phyloP scores from a whole-genome alignment of 2,329 filamentous ascomycete genomes.

The Arachnomyces sp. region DNA sequence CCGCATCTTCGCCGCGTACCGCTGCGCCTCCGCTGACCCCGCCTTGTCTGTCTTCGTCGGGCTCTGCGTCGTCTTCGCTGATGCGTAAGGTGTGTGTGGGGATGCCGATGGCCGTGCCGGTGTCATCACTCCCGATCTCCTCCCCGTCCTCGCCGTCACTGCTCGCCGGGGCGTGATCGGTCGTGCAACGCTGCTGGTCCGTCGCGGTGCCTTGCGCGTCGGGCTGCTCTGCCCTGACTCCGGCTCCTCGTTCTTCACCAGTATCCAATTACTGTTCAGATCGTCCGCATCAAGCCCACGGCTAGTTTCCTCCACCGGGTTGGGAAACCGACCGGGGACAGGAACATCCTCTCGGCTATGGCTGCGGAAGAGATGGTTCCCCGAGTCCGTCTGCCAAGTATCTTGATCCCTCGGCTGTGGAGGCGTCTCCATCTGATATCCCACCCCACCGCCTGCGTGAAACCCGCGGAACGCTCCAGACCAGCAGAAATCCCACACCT shows the following conservation, averaged over 20 bases:
- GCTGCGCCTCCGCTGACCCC: slow-evolving; percentile 54
- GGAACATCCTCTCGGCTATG: slow-evolving; percentile 29
- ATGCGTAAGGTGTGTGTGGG: slow-evolving; percentile 12
- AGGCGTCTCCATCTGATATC: slow-evolving; percentile 50
- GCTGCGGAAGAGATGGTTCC: slow-evolving; percentile 19
- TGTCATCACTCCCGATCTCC: slow-evolving; percentile 11
- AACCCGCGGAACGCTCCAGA: slow-evolving; percentile 67
- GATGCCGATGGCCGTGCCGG: slow-evolving; percentile 8
- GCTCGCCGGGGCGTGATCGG: slow-evolving; percentile 8
- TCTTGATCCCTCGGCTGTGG: slow-evolving; percentile 17
- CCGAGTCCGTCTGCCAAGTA: slow-evolving; percentile 20
- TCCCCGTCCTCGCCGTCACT: slow-evolving; percentile 3
- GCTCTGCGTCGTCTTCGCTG: slow-evolving; percentile 15
- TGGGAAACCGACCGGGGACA: slow-evolving; percentile 48
- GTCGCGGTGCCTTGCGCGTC: slow-evolving; percentile 8
- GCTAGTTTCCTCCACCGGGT: slow-evolving; percentile 24
- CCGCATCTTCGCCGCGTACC: slow-evolving; percentile 61
- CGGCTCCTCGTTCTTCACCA: slow-evolving; percentile 40
- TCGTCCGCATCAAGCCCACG: slow-evolving; percentile 40
- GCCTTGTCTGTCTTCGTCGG: slow-evolving; percentile 25
- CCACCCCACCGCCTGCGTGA: slow-evolving; percentile 70
- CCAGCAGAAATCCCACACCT: slow-evolving; percentile 78
- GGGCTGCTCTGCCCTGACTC: slow-evolving; percentile 12
- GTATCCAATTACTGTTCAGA: slow-evolving; percentile 61
- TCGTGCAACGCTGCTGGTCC: slow-evolving; percentile 3